These are phyloP conservation scores for Macrophomina phaseolina DNA, from an alignment of 2,329 filamentous ascomycete species.

Conservation along the genomic window DNA sequence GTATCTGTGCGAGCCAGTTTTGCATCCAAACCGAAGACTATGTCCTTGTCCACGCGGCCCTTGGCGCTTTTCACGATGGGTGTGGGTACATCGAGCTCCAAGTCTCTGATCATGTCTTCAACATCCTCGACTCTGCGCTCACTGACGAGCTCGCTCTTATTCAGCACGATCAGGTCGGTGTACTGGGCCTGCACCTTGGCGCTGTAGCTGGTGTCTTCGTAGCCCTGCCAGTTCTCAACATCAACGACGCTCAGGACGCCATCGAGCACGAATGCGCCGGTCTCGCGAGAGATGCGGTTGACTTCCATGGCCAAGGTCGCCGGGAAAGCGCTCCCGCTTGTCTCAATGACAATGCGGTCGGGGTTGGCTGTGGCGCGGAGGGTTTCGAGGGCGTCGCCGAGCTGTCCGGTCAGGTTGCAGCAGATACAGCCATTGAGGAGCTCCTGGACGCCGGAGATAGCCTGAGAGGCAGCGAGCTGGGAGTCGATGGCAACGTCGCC, in stretches of 20 bases:
- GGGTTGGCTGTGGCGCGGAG: slow-evolving; percentile 68
- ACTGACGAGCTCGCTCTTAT: slow-evolving; percentile 83
- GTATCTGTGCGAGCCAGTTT: slow-evolving; percentile 66
- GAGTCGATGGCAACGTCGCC: slow-evolving; percentile 94
- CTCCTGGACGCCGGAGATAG: slow-evolving; percentile 89
- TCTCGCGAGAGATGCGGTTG: slow-evolving; percentile 76
- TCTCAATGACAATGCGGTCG: slow-evolving; percentile 93
- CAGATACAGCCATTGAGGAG: slow-evolving; percentile 97
- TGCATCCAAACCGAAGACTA: slow-evolving; percentile 88
- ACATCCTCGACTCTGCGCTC: slow-evolving; percentile 79
- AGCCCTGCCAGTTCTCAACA: slow-evolving; percentile 93
- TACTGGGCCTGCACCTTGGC: slow-evolving; percentile 87
- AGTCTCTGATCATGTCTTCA: slow-evolving; percentile 77
- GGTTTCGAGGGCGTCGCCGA: slow-evolving; percentile 78
- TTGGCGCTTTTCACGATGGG: slow-evolving; percentile 85
- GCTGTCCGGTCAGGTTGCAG: slow-evolving; percentile 95
- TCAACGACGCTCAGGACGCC: slow-evolving; percentile 90
- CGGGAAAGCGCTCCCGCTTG: slow-evolving; percentile 80
- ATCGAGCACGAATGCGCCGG: slow-evolving; percentile 74
- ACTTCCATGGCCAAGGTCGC: slow-evolving; percentile 91
- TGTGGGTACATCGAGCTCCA: slow-evolving; percentile 74
- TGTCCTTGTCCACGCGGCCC: slow-evolving; percentile 76
- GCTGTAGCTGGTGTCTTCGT: slow-evolving; percentile 89
- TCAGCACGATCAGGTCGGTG: slow-evolving; percentile 88
- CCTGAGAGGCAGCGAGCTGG: slow-evolving; percentile 79